Evolutionary conservation across 1,284 basidiomycete species (phyloP), one percentile per base, ranked within the genome.

Genomic region (Cutaneotrichosporon mucoides): DNA sequence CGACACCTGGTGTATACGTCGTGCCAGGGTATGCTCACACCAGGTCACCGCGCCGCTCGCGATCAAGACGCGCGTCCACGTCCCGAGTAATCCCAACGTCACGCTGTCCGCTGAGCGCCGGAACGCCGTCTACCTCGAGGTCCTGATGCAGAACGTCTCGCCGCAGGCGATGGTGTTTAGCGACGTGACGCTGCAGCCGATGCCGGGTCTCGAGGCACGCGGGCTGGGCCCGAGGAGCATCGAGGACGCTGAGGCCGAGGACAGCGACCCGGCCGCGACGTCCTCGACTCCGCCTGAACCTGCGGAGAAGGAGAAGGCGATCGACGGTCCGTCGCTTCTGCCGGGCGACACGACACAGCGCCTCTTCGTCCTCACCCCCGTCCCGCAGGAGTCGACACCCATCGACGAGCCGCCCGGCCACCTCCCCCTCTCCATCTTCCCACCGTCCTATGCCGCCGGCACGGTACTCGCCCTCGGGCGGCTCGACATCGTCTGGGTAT

Each of bases 11-110:
- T n/a, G n/a, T n/a, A n/a, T 11, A 24, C 24, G 16, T 49, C 10
- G 11, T 7, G 37, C 11, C 33, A 6, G 38, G 16, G 16, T 33
- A 24, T 1, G 45, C 57, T 61, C 41, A 65, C 57, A 2, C 52
- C 66, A 92, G 89, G 89, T 90, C 10, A 88, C 86, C 10, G 91
- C 92, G 66, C 91, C 90, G 1, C 79, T 94, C 6, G 89, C 89
- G 1, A 91, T 93, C 62, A 92, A 92, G 78, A 92, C 90, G 9
- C 91, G 92, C 75, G 89, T 92, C 0, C 88, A 93, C 70, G 72
- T 80, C 1, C 83, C 88, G 0, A 84, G 83, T 49, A 86, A 88
- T 1, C 86, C 90, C 1, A 84, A 87, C 33, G 86, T 89, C 1
- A 63, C 85, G 5, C 78, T 90, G 11, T 82, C 84, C 6, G 76